Percentiles rank a stretch among this genome's conserved stretches.
Evolutionary conservation across 1,139 yeast genomes (phyloP).

Genomic region (Saccharomycopsis hybrid): DNA sequence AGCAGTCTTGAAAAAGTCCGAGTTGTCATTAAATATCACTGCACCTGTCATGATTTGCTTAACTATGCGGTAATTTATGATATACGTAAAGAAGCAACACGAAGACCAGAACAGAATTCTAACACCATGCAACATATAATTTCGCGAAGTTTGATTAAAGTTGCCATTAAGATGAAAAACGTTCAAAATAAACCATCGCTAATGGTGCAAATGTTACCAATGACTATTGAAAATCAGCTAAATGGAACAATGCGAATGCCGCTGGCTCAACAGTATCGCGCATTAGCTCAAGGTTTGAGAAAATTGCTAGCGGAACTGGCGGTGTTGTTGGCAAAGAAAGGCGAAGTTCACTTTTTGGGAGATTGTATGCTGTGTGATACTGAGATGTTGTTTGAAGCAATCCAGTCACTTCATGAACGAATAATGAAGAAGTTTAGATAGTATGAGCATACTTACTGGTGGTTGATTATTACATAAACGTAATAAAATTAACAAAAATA

Average conservation of each 20-base stretch:
- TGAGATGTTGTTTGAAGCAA: slow-evolving; percentile 5
- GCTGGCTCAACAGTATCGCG: slow-evolving; percentile 10
- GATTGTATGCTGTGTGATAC: slow-evolving; percentile 9
- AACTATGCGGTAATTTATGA: slow-evolving; percentile 15
- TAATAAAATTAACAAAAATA: no score
- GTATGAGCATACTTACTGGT: no score
- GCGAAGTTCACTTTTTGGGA: slow-evolving; percentile 9
- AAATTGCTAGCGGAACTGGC: slow-evolving; percentile 9
- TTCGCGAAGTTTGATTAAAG: slow-evolving; percentile 6
- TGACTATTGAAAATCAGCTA: slow-evolving; percentile 18
- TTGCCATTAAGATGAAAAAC: background rate
- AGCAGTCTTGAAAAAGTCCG: slow-evolving; percentile 2
- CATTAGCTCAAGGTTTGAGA: slow-evolving; percentile 5
- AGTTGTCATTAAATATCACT: slow-evolving; percentile 14
- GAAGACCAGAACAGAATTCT: slow-evolving; percentile 7
- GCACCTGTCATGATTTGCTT: slow-evolving; percentile 4
- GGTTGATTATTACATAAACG: no score
- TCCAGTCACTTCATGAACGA: slow-evolving; percentile 7
- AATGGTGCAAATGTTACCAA: slow-evolving; percentile 13
- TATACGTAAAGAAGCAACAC: slow-evolving; percentile 9
- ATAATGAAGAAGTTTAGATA: slow-evolving; percentile 11
- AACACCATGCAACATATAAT: slow-evolving; percentile 6
- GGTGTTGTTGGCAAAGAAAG: background rate
- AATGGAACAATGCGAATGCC: slow-evolving; percentile 9
- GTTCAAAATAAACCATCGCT: background rate